Base-by-base conservation (phyloP, 805 yeast genomes). In the Yarrowia sp. region DNA sequence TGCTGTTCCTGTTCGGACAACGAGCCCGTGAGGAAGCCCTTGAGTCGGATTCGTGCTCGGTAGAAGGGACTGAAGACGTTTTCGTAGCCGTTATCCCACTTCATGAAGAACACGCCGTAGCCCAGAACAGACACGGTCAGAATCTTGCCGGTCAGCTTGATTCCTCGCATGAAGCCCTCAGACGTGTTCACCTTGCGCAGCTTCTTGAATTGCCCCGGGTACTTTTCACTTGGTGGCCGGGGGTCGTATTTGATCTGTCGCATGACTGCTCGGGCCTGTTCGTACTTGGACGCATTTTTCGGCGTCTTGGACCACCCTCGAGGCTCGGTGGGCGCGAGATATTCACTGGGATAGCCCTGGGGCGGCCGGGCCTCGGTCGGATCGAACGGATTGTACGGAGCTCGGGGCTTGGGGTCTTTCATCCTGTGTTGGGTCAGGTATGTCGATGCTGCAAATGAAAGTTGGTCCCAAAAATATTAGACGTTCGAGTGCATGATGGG, bases 331-430 rank as follows among this genome's bases (percentile, higher is more conserved):
- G 95, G 94, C 1, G 87, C 78, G 68, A 84, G 81, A 79, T 83
- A 91, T 75, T 91, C 97, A 33, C 92, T 87, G 0, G 97, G 97
- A 71, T 91, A 91, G 2, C 97, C 96, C 74, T 87, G 87, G 0
- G 96, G 84, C 0, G 97, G 96, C 55, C 97, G 81, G 47, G 80
- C 75, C 74, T 91, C 97, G 0, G 84, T 78, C 0, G 93, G 89
- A 74, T 91, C 97, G 73, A 87, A 91, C 8, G 96, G 96, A 73
- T 91, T 91, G 75, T 90, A 91, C 0, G 95, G 95, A 0, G 93
- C 94, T 70, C 83, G 85, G 0, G 66, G 66, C 13, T 46, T 46
- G 20, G 40, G 40, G 40, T 58, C 14, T 33, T 19, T 19, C 65
- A 58, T 58, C 9, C n/a, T 58, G 61, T 39, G 39, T 43, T 39